Conservation (phyloP, 2,329 filamentous ascomycete species). For the Tolypocladium pustulatum region DNA sequence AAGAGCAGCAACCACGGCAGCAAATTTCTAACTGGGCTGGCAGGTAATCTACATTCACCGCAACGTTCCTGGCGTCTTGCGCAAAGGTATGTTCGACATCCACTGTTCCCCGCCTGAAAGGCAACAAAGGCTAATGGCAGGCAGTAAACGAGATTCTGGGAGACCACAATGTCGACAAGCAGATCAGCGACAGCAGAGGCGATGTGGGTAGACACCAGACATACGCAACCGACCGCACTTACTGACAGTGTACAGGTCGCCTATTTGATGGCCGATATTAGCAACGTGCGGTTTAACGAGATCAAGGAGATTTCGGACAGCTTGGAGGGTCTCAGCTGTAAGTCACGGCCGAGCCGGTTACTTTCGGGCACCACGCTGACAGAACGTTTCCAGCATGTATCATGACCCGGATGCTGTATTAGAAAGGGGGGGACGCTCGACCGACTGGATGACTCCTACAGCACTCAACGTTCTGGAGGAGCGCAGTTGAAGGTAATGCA, state of each 20-base stretch:
- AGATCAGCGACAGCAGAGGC: conserved; percentile 91
- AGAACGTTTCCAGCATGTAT: conserved; percentile 27
- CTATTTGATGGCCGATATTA: conserved; percentile 97
- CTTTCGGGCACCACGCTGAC: background rate
- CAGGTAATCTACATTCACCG: conserved; percentile 90
- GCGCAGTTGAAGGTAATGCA: background rate
- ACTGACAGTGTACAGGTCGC: conserved; percentile 47
- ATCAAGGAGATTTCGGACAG: conserved; percentile 79
- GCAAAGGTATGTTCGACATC: conserved; percentile 46
- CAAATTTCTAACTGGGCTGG: background rate
- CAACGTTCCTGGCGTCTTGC: conserved; percentile 90
- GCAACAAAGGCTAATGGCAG: background rate
- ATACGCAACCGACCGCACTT: background rate
- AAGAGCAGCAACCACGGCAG: background rate
- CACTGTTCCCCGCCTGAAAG: background rate
- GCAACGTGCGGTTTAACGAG: conserved; percentile 67
- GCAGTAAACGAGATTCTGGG: conserved; percentile 87
- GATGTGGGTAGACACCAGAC: conserved; percentile 45
- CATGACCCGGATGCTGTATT: conserved; percentile 37
- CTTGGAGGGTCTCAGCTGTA: conserved; percentile 72
- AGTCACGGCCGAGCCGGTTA: conserved; percentile 18
- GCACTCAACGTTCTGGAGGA: conserved; percentile 1
- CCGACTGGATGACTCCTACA: background rate
- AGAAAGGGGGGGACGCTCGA: conserved; percentile 3
- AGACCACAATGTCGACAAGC: conserved; percentile 97